These are phyloP conservation scores for Phytophthora syringae DNA, from an alignment of 352 stramenopile species.

Conservation along the genomic window DNA sequence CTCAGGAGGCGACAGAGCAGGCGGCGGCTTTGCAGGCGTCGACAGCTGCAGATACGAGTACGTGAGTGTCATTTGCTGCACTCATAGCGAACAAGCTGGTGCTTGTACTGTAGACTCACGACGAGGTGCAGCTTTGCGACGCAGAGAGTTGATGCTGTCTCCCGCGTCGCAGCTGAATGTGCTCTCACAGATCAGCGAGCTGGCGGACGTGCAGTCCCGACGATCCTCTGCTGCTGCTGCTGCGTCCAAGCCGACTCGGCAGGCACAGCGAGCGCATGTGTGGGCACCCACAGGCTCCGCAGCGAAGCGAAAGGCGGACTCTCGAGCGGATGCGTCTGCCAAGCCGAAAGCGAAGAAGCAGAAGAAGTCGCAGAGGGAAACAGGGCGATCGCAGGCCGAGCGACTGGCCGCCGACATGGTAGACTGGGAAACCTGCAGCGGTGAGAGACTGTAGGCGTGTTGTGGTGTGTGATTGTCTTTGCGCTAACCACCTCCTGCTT, in stretches of 20 bases:
- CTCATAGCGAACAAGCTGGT: too few relatives aligned
- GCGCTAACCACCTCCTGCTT: not conserved
- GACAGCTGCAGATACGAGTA: constrained; percentile 1
- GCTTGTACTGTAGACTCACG: constrained; percentile 6
- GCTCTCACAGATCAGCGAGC: constrained; percentile 77
- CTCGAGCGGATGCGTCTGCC: not conserved
- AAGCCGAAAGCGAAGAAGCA: constrained; percentile 23
- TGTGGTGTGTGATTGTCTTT: not conserved
- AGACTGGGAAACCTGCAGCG: constrained; percentile 73
- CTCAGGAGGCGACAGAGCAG: not conserved
- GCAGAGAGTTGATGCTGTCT: constrained; percentile 54
- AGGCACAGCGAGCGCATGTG: constrained; percentile 20
- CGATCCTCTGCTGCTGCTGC: not conserved
- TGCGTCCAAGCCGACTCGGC: constrained; percentile 1
- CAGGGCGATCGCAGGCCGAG: constrained; percentile 20
- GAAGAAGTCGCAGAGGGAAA: constrained; percentile 13
- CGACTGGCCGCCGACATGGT: constrained; percentile 54
- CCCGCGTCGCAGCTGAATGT: constrained; percentile 75
- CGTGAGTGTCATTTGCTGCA: not conserved
- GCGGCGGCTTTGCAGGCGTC: not conserved
- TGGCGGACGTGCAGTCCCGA: constrained; percentile 48
- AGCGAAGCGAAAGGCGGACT: constrained; percentile 4
- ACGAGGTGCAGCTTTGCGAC: not conserved
- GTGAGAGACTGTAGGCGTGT: constrained; percentile 31
- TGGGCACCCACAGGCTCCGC: constrained; percentile 28